Conservation (phyloP, 108 stramenopile genomes). For the Conticribra guillardii region DNA sequence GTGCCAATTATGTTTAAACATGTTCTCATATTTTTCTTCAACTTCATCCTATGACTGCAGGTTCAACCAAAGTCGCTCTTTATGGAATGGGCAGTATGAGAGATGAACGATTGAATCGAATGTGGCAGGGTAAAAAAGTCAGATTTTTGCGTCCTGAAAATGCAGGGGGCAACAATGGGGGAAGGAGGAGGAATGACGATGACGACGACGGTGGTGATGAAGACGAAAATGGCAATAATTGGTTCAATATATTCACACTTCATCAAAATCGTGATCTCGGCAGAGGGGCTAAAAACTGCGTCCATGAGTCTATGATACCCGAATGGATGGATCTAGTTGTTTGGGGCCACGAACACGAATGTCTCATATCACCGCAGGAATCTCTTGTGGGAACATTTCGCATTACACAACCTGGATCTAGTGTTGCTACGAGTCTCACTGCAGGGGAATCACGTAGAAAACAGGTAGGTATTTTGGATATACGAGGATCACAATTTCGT, state of each 20-base stretch:
- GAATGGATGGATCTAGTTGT: constrained; percentile 97
- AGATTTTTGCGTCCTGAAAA: constrained; percentile 67
- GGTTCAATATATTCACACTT: constrained; percentile 95
- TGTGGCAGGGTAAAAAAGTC: constrained; percentile 93
- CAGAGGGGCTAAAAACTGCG: constrained; percentile 94
- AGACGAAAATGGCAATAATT: constrained; percentile 29
- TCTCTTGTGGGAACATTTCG: constrained; percentile 93
- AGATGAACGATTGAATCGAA: constrained; percentile 96
- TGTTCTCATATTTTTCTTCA: too few relatives aligned
- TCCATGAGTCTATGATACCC: constrained; percentile 97
- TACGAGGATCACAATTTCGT: constrained; percentile 77
- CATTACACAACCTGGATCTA: constrained; percentile 94
- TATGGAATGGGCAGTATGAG: constrained; percentile 97
- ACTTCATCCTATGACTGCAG: too few relatives aligned
- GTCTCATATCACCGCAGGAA: constrained; percentile 82
- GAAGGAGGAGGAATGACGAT: constrained; percentile 22
- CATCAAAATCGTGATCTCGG: constrained; percentile 98
- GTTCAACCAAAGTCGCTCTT: constrained; percentile 84
- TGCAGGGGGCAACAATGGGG: constrained; percentile 9
- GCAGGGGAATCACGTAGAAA: constrained; percentile 90
- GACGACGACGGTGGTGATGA: constrained; percentile 46
- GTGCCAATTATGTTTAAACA: too few relatives aligned
- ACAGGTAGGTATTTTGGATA: constrained; percentile 86
- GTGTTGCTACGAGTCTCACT: constrained; percentile 90
- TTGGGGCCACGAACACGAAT: constrained; percentile 98